Conservation (phyloP, 176 grass and related monocot genomes). For the sorghum (Sorghum bicolor) region Sorghum_bicolor_NCBIv3 NC_012870.2:57778001-57778500, state of each 20-base stretch:
- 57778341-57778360: background rate
- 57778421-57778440: background rate
- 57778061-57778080: background rate
- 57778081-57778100: background rate
- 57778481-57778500: slow-evolving; percentile 73
- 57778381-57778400: background rate
- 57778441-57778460: background rate
- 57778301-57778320: background rate
- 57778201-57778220: background rate
- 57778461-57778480: slow-evolving; percentile 44
- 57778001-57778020: background rate
- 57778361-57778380: slow-evolving; percentile 11
- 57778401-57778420: background rate
- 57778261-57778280: background rate
- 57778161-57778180: background rate
- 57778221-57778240: background rate
- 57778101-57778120: background rate
- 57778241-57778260: background rate
- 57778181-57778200: background rate
- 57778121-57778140: too few relatives aligned
- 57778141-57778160: background rate
- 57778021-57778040: background rate
- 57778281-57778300: background rate
- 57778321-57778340: background rate
- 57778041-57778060: slow-evolving; percentile 9